Conservation (phyloP, 371 early-diverging fungal species). For the Haplosporangium sp. region DNA sequence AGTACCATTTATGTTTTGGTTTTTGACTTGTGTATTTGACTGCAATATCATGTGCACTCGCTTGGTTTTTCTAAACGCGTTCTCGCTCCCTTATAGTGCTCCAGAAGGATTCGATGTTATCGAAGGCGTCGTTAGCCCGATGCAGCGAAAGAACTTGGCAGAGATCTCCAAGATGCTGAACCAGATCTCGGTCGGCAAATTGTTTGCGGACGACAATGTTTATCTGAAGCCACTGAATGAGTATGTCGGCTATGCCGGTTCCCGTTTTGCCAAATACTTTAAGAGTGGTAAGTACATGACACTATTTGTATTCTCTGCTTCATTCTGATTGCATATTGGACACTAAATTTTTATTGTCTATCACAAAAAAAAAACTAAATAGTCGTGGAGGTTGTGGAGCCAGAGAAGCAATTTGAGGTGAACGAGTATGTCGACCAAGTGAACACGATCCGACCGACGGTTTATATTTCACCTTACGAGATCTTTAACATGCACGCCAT, state of each 20-base stretch:
- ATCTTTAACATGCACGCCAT: conserved; percentile 89
- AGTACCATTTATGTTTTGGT: conserved; percentile 32
- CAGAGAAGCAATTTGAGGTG: conserved; percentile 92
- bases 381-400: conserved; percentile 85
- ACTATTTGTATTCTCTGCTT: background rate
- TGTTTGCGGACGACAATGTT: conserved; percentile 76
- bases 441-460: conserved; percentile 84
- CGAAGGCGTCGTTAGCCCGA: conserved; percentile 82
- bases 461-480: conserved; percentile 91
- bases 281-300: conserved; percentile 62
- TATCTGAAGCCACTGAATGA: conserved; percentile 83
- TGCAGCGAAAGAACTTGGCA: conserved; percentile 95
- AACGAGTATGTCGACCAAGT: conserved; percentile 90
- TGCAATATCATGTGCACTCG: background rate
- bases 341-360: background rate
- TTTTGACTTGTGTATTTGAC: background rate
- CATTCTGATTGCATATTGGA: background rate
- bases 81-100: conserved; percentile 66
- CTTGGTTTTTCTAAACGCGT: background rate
- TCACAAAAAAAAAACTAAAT: conserved; percentile 21
- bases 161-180: conserved; percentile 95
- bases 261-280: conserved; percentile 83
- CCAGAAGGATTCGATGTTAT: conserved; percentile 98
- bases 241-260: conserved; percentile 79
- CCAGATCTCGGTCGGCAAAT: conserved; percentile 86